Evolutionary conservation across 257 asterid genomes (phyloP).

Genomic region (Cinchona pubescens): DNA sequence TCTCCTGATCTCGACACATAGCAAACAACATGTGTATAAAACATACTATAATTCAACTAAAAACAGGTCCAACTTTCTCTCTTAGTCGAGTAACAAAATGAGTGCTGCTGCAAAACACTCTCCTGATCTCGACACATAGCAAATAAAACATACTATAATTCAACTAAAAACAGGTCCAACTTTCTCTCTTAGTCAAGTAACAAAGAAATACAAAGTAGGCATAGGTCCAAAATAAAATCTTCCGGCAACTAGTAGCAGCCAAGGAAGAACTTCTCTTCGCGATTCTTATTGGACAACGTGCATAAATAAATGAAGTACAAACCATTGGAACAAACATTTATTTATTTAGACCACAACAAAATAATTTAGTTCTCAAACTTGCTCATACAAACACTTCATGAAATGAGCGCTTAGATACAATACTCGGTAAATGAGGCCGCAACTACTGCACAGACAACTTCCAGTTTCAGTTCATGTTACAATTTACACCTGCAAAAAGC

Average conservation of each 20-base stretch:
- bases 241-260: not conserved
- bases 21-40: too few species aligned
- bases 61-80: too few species aligned
- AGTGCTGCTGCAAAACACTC: too few species aligned
- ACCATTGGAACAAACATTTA: not conserved
- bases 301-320: not conserved
- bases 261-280: not conserved
- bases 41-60: too few species aligned
- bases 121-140: too few species aligned
- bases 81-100: too few species aligned
- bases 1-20: too few species aligned
- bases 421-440: not conserved
- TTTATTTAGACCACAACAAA: not conserved
- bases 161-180: too few species aligned
- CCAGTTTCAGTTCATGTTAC: slow-evolving; percentile 4
- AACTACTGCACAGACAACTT: slow-evolving; percentile 16
- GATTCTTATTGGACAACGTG: not conserved
- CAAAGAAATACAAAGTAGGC: not conserved
- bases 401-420: slow-evolving; percentile 8
- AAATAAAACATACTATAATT: too few species aligned
- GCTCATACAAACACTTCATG: not conserved
- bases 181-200: too few species aligned
- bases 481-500: slow-evolving; percentile 71
- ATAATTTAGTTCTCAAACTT: not conserved
- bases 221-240: not conserved